Evolutionary conservation across 106 monocot species (phyloP).

Genomic region (Allium fistulosum): DNA sequence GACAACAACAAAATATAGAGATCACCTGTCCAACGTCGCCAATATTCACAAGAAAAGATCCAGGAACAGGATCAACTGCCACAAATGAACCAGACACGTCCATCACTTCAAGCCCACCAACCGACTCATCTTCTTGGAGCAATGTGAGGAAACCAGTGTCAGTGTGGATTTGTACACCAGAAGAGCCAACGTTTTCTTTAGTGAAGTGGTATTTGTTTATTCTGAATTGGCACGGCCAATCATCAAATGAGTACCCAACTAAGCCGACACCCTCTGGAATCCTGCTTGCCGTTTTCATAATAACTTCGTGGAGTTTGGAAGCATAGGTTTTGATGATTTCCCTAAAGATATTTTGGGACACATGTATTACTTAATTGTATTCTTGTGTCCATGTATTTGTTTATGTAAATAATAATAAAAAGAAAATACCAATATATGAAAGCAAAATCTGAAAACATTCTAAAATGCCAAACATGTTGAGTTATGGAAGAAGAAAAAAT

Average conservation of each 20-base stretch:
- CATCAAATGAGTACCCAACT: constrained; percentile 18
- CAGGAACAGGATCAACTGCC: constrained; percentile 46
- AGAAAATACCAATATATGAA: too few relatives aligned
- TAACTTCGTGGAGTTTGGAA: constrained; percentile 22
- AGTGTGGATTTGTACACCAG: constrained; percentile 51
- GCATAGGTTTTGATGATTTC: constrained; percentile 36
- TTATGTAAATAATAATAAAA: too few relatives aligned
- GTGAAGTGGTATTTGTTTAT: constrained; percentile 54
- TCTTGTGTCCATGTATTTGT: too few relatives aligned
- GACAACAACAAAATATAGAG: background rate
- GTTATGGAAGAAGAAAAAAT: too few relatives aligned
- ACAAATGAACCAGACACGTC: constrained; percentile 21
- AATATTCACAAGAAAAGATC: constrained; percentile 49
- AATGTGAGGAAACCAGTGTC: constrained; percentile 53
- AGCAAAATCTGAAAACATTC: too few relatives aligned
- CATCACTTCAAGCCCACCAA: constrained; percentile 63
- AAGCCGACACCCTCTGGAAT: constrained; percentile 48
- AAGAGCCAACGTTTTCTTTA: constrained; percentile 32
- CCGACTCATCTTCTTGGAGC: constrained; percentile 59
- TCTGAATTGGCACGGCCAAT: constrained; percentile 50
- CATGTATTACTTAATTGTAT: background rate
- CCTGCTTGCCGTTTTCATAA: constrained; percentile 28
- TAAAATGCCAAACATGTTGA: too few relatives aligned
- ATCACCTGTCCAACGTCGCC: constrained; percentile 55
- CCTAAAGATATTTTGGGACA: constrained; percentile 9